phyloP scores from a whole-genome alignment of 2,329 filamentous ascomycete species.

The Paramyrothecium sp. region DNA sequence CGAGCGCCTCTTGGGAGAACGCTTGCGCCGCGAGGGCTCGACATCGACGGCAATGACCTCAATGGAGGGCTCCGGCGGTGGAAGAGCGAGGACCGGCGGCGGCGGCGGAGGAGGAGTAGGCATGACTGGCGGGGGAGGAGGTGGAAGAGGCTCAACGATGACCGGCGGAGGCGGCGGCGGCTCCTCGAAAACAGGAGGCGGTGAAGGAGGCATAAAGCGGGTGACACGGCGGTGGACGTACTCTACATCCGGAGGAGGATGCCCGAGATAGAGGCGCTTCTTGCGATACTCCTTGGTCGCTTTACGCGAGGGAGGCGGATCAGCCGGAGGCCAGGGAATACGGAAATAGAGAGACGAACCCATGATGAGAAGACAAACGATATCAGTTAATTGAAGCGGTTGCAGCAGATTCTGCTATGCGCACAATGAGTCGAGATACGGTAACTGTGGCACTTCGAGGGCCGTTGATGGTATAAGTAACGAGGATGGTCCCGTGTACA shows the following conservation, averaged over 20 bases:
- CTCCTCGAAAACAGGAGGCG: conserved; percentile 25
- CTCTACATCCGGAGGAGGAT: conserved; percentile 36
- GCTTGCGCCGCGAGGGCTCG: conserved; percentile 24
- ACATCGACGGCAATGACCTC: conserved; percentile 38
- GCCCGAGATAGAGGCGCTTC: conserved; percentile 41
- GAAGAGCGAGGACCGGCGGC: conserved; percentile 18
- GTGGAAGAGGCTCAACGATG: conserved; percentile 17
- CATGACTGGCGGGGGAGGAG: background rate
- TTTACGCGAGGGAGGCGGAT: conserved; percentile 15
- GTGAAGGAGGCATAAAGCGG: conserved; percentile 33
- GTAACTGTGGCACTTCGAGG: background rate
- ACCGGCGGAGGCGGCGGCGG: conserved; percentile 17
- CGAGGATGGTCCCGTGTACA: too few relatives aligned
- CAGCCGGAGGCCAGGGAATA: conserved; percentile 13
- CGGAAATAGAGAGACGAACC: conserved; percentile 14
- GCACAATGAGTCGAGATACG: background rate
- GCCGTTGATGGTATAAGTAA: too few relatives aligned
- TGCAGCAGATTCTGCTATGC: background rate
- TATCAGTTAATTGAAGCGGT: background rate
- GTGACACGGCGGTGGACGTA: conserved; percentile 34
- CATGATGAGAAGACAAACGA: conserved; percentile 13
- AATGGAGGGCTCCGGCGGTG: conserved; percentile 26
- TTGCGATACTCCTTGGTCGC: conserved; percentile 30
- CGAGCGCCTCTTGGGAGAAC: conserved; percentile 23
- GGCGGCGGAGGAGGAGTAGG: conserved; percentile 13